A percentile compares a stretch with the other conserved stretches of the same genome.
phyloP scores from a whole-genome alignment of 495 filamentous ascomycete genomes.

The Aspergillus heteromorphus region DNA sequence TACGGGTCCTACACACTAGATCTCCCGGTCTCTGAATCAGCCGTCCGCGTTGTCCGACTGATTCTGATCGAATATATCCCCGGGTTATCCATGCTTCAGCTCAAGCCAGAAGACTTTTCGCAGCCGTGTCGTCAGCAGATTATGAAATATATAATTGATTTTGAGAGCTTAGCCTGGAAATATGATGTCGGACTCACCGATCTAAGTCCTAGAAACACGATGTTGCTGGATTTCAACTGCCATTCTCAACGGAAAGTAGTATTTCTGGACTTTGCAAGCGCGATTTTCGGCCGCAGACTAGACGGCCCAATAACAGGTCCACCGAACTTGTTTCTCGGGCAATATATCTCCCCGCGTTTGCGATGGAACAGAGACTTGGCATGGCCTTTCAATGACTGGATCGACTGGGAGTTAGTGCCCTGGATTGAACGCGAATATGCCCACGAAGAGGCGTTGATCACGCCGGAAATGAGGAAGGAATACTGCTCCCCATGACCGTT shows the following conservation, averaged over 20 bases:
- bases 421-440: conserved; percentile 7
- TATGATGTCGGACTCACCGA: conserved; percentile 3
- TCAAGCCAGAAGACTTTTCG: neutral
- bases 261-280: conserved; percentile 10
- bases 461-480: neutral
- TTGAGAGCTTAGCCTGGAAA: conserved; percentile 7
- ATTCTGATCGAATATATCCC: conserved; percentile 15
- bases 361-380: conserved; percentile 1
- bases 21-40: neutral
- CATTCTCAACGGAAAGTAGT: neutral
- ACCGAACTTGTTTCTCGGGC: neutral
- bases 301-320: neutral
- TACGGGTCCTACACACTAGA: conserved; percentile 12
- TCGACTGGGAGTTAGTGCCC: conserved; percentile 2
- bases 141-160: conserved; percentile 10
- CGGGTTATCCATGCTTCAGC: conserved; percentile 4
- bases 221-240: neutral
- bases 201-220: conserved; percentile 7
- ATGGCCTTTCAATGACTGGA: neutral
- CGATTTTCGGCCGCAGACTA: neutral
- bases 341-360: conserved; percentile 3
- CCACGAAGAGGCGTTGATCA: conserved; percentile 3
- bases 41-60: conserved; percentile 9
- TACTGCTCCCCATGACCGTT: too few species aligned
- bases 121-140: conserved; percentile 2